Percentiles rank a stretch among this genome's conserved stretches.
Conservation (phyloP, 257 asterid genomes). For the Asclepias syriaca region DNA sequence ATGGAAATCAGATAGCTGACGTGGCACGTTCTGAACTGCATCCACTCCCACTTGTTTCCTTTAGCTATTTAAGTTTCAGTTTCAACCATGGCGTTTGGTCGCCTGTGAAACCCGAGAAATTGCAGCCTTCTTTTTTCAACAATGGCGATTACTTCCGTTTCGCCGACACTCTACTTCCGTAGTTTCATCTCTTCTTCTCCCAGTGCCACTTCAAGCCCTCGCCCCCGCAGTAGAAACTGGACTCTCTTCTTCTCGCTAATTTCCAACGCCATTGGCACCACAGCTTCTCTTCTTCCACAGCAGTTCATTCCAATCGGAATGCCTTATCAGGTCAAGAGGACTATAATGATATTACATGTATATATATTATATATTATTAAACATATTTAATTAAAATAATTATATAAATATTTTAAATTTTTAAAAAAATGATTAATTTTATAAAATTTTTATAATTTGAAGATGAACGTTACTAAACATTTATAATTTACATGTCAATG, state of each 20-base stretch:
- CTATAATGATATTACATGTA: no score
- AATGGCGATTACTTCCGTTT: slow-evolving; percentile 5
- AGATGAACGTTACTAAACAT: no score
- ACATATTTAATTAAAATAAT: no score
- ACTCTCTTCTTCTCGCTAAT: slow-evolving; percentile 1
- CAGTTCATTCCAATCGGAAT: slow-evolving; percentile 4
- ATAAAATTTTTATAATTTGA: no score
- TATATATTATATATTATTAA: no score
- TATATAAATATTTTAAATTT: no score
- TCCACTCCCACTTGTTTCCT: background rate
- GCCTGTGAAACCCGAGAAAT: background rate
- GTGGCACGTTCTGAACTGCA: slow-evolving; percentile 17
- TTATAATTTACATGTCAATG: no score
- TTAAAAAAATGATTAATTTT: no score
- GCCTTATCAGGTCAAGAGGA: slow-evolving; percentile 14
- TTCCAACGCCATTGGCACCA: slow-evolving; percentile 4
- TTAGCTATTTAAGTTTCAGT: background rate
- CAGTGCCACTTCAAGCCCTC: background rate
- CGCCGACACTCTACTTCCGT: background rate
- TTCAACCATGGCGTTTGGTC: background rate
- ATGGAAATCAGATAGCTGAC: background rate
- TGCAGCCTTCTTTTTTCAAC: background rate
- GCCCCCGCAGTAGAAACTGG: background rate
- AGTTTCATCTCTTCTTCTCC: no score
- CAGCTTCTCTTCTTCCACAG: slow-evolving; percentile 6